Conservation (phyloP, 805 yeast genomes). For the Lachancea sp. region DNA sequence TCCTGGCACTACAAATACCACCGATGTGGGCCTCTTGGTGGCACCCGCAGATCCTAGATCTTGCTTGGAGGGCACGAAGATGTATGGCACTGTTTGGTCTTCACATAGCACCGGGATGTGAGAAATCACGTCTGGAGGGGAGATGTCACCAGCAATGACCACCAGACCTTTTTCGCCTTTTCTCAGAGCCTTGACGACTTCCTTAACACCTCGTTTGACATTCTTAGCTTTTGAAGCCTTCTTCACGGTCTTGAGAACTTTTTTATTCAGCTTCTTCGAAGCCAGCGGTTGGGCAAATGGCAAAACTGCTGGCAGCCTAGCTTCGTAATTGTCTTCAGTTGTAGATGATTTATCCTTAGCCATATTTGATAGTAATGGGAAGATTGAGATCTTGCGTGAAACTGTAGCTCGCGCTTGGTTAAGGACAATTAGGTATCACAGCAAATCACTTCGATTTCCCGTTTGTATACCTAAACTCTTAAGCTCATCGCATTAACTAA, state of each 20-base stretch:
- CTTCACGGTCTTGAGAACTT: conserved; percentile 90
- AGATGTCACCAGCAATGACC: conserved; percentile 94
- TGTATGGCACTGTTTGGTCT: conserved; percentile 83
- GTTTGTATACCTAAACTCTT: too few species aligned
- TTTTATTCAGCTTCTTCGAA: conserved; percentile 90
- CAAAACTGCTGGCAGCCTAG: conserved; percentile 80
- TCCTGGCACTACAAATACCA: conserved; percentile 95
- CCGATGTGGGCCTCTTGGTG: conserved; percentile 97
- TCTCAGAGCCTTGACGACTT: conserved; percentile 94
- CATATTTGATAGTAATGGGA: conserved; percentile 11
- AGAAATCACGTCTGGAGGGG: conserved; percentile 94
- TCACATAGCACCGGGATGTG: conserved; percentile 97
- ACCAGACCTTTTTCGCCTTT: conserved; percentile 98
- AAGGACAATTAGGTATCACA: too few species aligned
- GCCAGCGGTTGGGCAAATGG: conserved; percentile 95
- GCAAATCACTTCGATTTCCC: too few species aligned
- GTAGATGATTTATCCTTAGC: conserved; percentile 25
- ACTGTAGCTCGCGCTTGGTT: too few species aligned
- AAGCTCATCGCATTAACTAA: too few species aligned
- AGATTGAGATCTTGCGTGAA: too few species aligned
- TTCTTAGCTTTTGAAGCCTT: conserved; percentile 98
- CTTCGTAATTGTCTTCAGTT: conserved; percentile 78
- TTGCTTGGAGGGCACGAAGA: conserved; percentile 95
- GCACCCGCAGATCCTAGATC: conserved; percentile 99
- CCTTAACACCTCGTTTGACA: conserved; percentile 97